These are phyloP conservation scores for Suillus placidus DNA, from an alignment of 768 basidiomycete species.

Conservation along the genomic window DNA sequence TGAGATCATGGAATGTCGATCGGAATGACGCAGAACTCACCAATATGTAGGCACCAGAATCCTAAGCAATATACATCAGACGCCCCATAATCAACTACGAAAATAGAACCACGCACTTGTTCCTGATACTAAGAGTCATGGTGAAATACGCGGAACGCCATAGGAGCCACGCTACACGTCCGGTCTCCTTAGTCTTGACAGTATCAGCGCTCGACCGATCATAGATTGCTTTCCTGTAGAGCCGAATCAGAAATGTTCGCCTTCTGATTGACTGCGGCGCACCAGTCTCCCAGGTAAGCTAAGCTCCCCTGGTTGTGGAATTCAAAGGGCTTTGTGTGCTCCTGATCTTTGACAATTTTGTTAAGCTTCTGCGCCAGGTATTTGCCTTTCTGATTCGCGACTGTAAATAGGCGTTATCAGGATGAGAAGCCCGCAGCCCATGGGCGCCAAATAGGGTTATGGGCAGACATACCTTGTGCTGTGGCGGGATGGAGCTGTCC, in stretches of 20 bases:
- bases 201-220: constrained; percentile 58
- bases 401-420: constrained; percentile 37
- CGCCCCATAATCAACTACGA: constrained; percentile 12
- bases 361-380: constrained; percentile 72
- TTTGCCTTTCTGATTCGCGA: constrained; percentile 76
- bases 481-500: constrained; percentile 73
- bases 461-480: constrained; percentile 62
- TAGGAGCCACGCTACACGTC: constrained; percentile 74
- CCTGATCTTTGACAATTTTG: constrained; percentile 53
- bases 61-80: constrained; percentile 34
- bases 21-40: constrained; percentile 37
- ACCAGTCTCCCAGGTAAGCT: constrained; percentile 82
- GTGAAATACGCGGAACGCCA: constrained; percentile 86
- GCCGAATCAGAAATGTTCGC: constrained; percentile 12
- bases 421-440: constrained; percentile 24
- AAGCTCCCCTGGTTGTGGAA: constrained; percentile 76
- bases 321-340: constrained; percentile 55
- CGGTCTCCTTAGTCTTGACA: constrained; percentile 60
- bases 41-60: constrained; percentile 71
- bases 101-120: constrained; percentile 51
- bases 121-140: constrained; percentile 70
- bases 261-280: constrained; percentile 24
- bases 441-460: constrained; percentile 17
- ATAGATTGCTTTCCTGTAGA: constrained; percentile 72
- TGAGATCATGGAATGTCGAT: constrained; percentile 12